Evolutionary conservation across 768 basidiomycete genomes (phyloP).

Genomic region (Termitomyces sp.): DNA sequence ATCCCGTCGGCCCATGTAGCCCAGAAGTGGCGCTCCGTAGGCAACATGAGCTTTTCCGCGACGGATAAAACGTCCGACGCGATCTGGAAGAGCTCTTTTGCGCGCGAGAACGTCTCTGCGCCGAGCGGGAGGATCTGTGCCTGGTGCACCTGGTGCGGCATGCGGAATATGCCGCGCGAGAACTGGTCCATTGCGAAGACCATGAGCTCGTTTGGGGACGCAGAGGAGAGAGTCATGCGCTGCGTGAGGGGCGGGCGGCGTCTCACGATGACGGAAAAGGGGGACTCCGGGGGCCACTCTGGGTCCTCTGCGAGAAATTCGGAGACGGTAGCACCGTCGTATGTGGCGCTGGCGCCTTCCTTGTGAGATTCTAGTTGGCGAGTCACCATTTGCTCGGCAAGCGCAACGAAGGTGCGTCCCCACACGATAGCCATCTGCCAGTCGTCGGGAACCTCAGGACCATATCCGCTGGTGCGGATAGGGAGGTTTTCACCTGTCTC

Average conservation of each 20-base stretch:
- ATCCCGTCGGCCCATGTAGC: constrained; percentile 59
- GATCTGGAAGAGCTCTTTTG: constrained; percentile 58
- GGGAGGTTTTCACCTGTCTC: constrained; percentile 65
- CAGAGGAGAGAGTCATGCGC: constrained; percentile 39
- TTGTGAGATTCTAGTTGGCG: constrained; percentile 17
- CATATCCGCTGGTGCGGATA: constrained; percentile 32
- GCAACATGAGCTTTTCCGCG: constrained; percentile 47
- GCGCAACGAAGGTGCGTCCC: constrained; percentile 60
- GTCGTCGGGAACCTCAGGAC: constrained; percentile 40
- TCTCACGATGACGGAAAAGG: constrained; percentile 46
- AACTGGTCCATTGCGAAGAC: constrained; percentile 67
- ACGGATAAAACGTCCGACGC: constrained; percentile 58
- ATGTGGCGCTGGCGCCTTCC: neutral
- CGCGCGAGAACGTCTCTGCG: constrained; percentile 44
- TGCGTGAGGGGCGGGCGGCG: constrained; percentile 46
- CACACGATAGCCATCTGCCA: constrained; percentile 68
- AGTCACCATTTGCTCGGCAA: constrained; percentile 50
- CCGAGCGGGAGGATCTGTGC: constrained; percentile 10
- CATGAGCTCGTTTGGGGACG: constrained; percentile 48
- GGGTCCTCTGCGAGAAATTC: constrained; percentile 34
- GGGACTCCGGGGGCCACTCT: constrained; percentile 48
- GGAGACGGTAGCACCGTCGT: constrained; percentile 5
- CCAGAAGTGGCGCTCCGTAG: constrained; percentile 50
- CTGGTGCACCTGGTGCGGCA: constrained; percentile 46
- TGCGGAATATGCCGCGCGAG: constrained; percentile 64